Base-by-base conservation (phyloP, 2,329 filamentous ascomycete species). In the Trichophaea hybrida region DNA sequence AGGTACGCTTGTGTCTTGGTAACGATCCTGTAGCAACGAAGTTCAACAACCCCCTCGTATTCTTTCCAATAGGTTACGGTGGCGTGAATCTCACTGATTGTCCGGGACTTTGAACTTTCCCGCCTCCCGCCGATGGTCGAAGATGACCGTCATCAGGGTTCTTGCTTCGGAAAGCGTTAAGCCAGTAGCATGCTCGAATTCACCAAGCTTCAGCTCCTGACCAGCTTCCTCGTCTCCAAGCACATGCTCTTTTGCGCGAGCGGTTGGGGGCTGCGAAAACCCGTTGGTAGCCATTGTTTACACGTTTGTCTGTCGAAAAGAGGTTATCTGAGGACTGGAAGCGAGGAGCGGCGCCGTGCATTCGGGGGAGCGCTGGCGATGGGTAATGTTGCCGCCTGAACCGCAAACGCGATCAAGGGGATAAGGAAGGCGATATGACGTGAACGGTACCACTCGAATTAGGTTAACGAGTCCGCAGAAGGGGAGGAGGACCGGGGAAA, bases 161-260 rank as follows among this genome's bases (percentile, higher is more conserved):
- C 88, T 82, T 1, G 93, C 90, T 75, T 97, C 93, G 37, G 88
- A 94, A 57, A 96, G 80, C 50, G 90, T 95, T 63, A 98, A 78
- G 5, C 90, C 91, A 71, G 93, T 88, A 66, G 94, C 89, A 70
- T 91, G 79, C 68, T 94, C 83, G 74, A 97, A 96, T 71, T 96
- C 91, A 74, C 93, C 93, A 8, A 98, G 85, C 72, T 85, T 86
- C 65, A 97, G 82, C 58, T 82, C 82, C 6, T 81, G 77, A 54
- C 85, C 83, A 31, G 91, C 90, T 75, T 96, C 89, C 73, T 97
- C 91, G 72, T 95, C 90, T 71, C 86, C 85, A 59, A 82, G 79
- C 52, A 80, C 80, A 49, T 78, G 75, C 64, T 83, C 84, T 74
- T 85, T 88, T 63, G 79, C 77, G 61, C 85, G 83, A 58, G 83